Percentiles rank a stretch among this genome's conserved stretches.
These are phyloP conservation scores for Eutrema heterophyllum DNA, from an alignment of 345 rosid genomes.

Conservation along the genomic window DNA sequence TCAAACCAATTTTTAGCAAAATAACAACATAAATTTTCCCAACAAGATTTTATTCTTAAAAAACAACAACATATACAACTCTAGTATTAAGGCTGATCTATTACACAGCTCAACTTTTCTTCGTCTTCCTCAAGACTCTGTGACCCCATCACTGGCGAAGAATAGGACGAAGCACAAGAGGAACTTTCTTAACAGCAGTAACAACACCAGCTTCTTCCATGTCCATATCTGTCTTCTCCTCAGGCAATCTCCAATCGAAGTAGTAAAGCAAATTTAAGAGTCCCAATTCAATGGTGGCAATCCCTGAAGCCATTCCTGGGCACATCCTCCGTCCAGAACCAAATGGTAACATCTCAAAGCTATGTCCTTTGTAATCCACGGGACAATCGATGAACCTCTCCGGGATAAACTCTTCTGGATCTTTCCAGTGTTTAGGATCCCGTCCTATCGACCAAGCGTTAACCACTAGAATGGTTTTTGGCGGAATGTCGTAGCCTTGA, in stretches of 20 bases:
- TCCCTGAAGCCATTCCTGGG: no score
- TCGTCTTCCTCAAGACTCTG: not conserved
- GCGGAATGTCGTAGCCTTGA: constrained; percentile 19
- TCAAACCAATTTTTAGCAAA: not conserved
- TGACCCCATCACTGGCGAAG: not conserved
- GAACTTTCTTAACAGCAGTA: constrained; percentile 1
- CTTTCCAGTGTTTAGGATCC: not conserved
- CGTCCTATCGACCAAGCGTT: not conserved
- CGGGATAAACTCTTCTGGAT: constrained; percentile 3
- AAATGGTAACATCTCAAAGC: no score
- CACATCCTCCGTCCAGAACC: no score
- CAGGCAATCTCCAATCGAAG: constrained; percentile 30
- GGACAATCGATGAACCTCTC: no score
- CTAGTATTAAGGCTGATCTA: not conserved
- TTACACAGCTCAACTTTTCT: not conserved
- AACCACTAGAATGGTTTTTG: not conserved
- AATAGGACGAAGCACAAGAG: constrained; percentile 13
- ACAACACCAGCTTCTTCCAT: constrained; percentile 20
- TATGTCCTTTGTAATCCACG: no score
- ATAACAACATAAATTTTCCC: not conserved
- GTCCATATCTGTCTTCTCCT: not conserved
- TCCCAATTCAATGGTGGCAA: constrained; percentile 11
- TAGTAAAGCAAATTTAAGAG: constrained; percentile 46
- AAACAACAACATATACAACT: not conserved
- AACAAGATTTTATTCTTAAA: not conserved